A percentile compares a stretch with the other conserved stretches of the same genome.
Conservation (phyloP, 768 basidiomycete species). For the Tephrocybe rancida region DNA sequence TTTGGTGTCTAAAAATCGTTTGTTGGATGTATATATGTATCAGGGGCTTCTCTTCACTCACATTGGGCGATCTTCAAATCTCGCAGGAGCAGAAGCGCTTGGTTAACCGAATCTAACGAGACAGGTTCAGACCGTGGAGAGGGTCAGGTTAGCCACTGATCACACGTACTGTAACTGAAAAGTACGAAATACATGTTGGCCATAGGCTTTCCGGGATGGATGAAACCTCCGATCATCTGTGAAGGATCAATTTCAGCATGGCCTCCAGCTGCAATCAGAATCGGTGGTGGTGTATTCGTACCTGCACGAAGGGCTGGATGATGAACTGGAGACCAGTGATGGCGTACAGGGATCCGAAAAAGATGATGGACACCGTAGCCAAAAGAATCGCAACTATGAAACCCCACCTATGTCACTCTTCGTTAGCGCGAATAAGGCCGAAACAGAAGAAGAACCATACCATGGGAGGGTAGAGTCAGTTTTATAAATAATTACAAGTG, state of each 20-base stretch:
- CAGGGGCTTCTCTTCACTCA: slow-evolving; percentile 3
- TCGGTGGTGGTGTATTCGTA: slow-evolving; percentile 18
- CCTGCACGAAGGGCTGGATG: slow-evolving; percentile 54
- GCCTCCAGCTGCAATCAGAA: no score
- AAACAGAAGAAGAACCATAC: slow-evolving; percentile 24
- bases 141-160: neutral
- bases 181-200: slow-evolving; percentile 70
- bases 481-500: slow-evolving; percentile 47
- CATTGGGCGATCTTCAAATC: slow-evolving; percentile 54
- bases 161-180: slow-evolving; percentile 45
- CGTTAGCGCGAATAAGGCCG: neutral
- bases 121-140: neutral
- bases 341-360: slow-evolving; percentile 46
- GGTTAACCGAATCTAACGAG: slow-evolving; percentile 42
- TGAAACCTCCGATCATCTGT: slow-evolving; percentile 61
- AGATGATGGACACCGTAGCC: slow-evolving; percentile 45
- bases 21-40: neutral
- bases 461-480: slow-evolving; percentile 50
- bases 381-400: slow-evolving; percentile 45
- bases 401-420: slow-evolving; percentile 43
- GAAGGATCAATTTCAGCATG: slow-evolving; percentile 15
- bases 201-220: slow-evolving; percentile 63
- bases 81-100: slow-evolving; percentile 42
- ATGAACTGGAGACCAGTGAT: slow-evolving; percentile 48
- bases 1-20: slow-evolving; percentile 40